Evolutionary conservation across 2,329 filamentous ascomycete genomes (phyloP).

Genomic region (Chaetomiaceae sp.): DNA sequence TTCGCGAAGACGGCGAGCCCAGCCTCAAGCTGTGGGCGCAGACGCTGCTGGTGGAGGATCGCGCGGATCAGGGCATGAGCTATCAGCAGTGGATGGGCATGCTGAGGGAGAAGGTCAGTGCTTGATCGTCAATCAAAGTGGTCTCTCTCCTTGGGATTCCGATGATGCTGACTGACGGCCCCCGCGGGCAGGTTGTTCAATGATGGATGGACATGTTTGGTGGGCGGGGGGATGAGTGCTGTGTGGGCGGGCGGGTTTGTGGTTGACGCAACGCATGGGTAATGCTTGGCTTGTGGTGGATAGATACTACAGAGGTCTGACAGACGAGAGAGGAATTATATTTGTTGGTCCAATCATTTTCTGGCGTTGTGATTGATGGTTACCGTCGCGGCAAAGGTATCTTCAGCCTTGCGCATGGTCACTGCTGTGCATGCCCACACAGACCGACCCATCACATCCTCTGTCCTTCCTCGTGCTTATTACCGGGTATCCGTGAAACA

Average conservation of each 20-base stretch:
- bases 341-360: neutral
- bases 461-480: too few relatives aligned
- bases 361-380: too few relatives aligned
- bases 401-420: too few relatives aligned
- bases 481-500: too few relatives aligned
- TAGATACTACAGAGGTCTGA: slow-evolving; percentile 8
- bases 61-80: slow-evolving; percentile 89
- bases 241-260: too few relatives aligned
- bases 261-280: neutral
- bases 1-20: slow-evolving; percentile 93
- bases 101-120: slow-evolving; percentile 83
- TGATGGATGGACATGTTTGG: slow-evolving; percentile 10
- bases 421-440: too few relatives aligned
- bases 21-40: slow-evolving; percentile 95
- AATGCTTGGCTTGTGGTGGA: slow-evolving; percentile 4
- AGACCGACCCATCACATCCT: too few relatives aligned
- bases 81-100: slow-evolving; percentile 89
- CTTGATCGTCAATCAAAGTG: too few relatives aligned
- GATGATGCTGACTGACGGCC: slow-evolving; percentile 15
- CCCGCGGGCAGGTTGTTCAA: slow-evolving; percentile 24
- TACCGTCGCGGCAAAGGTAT: too few relatives aligned
- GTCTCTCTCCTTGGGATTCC: too few relatives aligned
- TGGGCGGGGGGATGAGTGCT: too few relatives aligned
- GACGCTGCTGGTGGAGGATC: slow-evolving; percentile 89
- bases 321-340: slow-evolving; percentile 1